These are phyloP conservation scores for Bremia lactucae DNA, from an alignment of 352 stramenopile genomes.

Conservation along the genomic window DNA sequence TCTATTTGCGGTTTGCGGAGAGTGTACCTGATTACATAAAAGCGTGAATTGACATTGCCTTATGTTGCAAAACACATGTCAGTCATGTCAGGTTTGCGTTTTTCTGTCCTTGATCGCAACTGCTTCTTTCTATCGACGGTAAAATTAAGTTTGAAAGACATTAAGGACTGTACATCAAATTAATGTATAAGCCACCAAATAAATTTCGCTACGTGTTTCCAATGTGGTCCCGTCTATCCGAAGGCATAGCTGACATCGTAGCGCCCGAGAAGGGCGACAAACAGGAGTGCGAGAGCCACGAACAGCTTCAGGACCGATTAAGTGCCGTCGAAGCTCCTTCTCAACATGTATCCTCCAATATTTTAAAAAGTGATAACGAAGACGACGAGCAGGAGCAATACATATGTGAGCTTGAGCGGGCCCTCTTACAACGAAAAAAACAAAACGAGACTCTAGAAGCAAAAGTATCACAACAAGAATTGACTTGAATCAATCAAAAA, in stretches of 20 bases:
- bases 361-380: constrained; percentile 9
- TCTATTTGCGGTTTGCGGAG: too few species aligned
- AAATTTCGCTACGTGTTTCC: too few species aligned
- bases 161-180: too few species aligned
- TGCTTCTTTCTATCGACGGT: too few species aligned
- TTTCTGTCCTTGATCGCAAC: too few species aligned
- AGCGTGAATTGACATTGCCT: too few species aligned
- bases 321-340: constrained; percentile 42
- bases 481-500: background rate
- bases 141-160: too few species aligned
- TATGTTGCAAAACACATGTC: too few species aligned
- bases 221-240: constrained; percentile 65
- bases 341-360: constrained; percentile 1
- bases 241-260: constrained; percentile 59
- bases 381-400: constrained; percentile 71
- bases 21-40: too few species aligned
- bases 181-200: too few species aligned
- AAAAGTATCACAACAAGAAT: constrained; percentile 13
- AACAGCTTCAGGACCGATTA: constrained; percentile 34
- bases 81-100: too few species aligned
- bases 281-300: constrained; percentile 12
- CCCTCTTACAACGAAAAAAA: constrained; percentile 65
- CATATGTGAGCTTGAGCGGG: constrained; percentile 64
- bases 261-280: constrained; percentile 32
- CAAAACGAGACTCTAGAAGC: constrained; percentile 49